These are phyloP conservation scores for Coemansia brasiliensis DNA, from an alignment of 192 early-diverging fungal genomes.

Conservation along the genomic window DNA sequence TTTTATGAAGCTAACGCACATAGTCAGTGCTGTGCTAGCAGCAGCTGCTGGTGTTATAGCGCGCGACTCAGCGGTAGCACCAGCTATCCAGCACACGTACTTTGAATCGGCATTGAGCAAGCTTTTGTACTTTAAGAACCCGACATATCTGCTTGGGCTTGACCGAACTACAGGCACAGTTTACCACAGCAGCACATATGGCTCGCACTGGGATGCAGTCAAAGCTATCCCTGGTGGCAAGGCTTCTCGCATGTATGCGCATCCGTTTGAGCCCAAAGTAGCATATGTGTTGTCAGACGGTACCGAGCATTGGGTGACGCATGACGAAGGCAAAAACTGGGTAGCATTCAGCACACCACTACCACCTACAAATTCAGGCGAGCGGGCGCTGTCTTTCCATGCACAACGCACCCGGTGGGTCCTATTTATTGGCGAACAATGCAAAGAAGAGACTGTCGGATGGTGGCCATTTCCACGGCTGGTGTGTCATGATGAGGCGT, in stretches of 20 bases:
- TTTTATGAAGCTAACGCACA: neutral
- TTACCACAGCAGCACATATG: constrained; percentile 66
- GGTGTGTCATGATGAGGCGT: constrained; percentile 65
- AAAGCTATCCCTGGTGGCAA: constrained; percentile 47
- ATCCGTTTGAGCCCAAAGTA: constrained; percentile 64
- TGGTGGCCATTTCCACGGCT: constrained; percentile 49
- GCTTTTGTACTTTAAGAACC: constrained; percentile 50
- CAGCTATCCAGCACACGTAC: constrained; percentile 33
- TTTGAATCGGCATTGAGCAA: constrained; percentile 41
- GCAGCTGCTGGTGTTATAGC: constrained; percentile 2
- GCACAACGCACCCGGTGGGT: constrained; percentile 65
- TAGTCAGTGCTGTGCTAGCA: neutral
- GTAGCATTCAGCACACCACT: constrained; percentile 45
- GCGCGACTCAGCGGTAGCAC: constrained; percentile 8
- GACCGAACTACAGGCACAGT: constrained; percentile 55
- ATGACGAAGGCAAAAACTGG: constrained; percentile 49
- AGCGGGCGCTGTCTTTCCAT: constrained; percentile 64
- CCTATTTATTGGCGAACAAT: constrained; percentile 62
- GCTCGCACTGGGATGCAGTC: constrained; percentile 61
- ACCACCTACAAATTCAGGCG: constrained; percentile 37
- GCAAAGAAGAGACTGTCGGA: constrained; percentile 50
- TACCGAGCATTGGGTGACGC: constrained; percentile 50
- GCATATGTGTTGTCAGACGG: constrained; percentile 42
- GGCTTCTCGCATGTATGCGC: constrained; percentile 58
- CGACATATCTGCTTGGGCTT: constrained; percentile 53